These are phyloP conservation scores for Xylaria palmicola DNA, from an alignment of 495 filamentous ascomycete genomes.

Conservation along the genomic window DNA sequence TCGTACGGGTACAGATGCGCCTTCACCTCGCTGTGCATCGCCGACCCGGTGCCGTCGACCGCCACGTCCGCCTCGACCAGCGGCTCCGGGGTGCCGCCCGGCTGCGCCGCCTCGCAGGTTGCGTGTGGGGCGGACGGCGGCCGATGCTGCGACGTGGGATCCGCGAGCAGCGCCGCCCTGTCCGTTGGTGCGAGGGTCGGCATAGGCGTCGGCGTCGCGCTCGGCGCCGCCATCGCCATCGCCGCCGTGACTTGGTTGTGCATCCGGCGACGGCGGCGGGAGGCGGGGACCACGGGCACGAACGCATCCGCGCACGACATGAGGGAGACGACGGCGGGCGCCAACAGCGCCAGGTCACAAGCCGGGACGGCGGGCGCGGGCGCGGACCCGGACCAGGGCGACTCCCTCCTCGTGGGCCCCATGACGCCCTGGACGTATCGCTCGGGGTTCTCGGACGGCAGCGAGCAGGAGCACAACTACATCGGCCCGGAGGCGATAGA, in stretches of 20 bases:
- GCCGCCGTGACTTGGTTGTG: conserved; percentile 38
- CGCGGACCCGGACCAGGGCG: neutral
- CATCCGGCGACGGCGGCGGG: conserved; percentile 28
- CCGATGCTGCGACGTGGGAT: conserved; percentile 72
- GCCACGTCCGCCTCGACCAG: conserved; percentile 12
- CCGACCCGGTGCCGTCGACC: conserved; percentile 22
- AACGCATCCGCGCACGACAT: conserved; percentile 3
- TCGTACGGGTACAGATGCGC: conserved; percentile 36
- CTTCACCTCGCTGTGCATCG: conserved; percentile 23
- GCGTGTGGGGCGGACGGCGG: conserved; percentile 65
- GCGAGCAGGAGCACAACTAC: conserved; percentile 30
- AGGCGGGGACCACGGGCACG: neutral
- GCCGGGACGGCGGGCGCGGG: conserved; percentile 6
- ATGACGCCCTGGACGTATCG: neutral
- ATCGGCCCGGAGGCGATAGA: conserved; percentile 32
- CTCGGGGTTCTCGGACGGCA: conserved; percentile 13
- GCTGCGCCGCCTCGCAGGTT: conserved; percentile 73
- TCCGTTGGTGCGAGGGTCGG: conserved; percentile 43
- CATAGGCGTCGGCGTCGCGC: conserved; percentile 44
- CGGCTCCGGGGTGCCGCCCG: conserved; percentile 33
- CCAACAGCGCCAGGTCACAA: neutral
- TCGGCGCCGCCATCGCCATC: conserved; percentile 38
- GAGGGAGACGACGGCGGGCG: conserved; percentile 7
- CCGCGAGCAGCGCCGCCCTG: conserved; percentile 48
- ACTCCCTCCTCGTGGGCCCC: neutral